Base-by-base conservation (phyloP, 139 green algal species). In the Picochlorum sp. region DNA sequence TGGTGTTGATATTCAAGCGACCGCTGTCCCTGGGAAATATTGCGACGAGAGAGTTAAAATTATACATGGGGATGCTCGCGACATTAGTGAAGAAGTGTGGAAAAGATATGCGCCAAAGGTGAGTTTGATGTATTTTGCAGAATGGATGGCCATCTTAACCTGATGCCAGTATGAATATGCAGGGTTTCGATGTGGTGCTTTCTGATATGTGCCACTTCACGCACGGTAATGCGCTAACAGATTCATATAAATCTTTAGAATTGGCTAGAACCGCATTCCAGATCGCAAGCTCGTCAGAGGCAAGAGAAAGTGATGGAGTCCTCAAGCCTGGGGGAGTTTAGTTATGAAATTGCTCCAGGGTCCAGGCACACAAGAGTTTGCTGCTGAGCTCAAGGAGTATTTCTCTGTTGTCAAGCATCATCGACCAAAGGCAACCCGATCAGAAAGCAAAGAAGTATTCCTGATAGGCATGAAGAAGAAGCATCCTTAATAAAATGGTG, bases 121-220 rank as follows among this genome's bases (percentile, higher is more conserved):
- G 59, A 64, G 47, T 55, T 11, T 30, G 20, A 14, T 30, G n/a
- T 32, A 15, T 21, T 24, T 20, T 11, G 15, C 21, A n/a, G 20
- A 24, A 41, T 62, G n/a, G 61, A 44, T 24, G 8, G 32, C 30
- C 16, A 13, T 62, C 16, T n/a, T 3, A 44, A 21, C 6, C 6
- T 45, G 28, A 24, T 18, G 10, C 21, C 41, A 10, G 10, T 62
- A 15, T 54, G 34, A 9, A 18, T 41, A 34, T 13, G 30, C 50
- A 62, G 30, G 69, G 69, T 21, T 58, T 75, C n/a, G 60, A 70
- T 38, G 38, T 49, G 10, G 69, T 70, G 28, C 51, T 75, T 14
- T 88, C 77, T 18, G 87, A 91, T 73, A 95, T 92, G 87, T 79
- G 88, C 21, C 82, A 85, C 26, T 86, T 81, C 69, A 92, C 86